These are phyloP conservation scores for Coemansia sp. DNA, from an alignment of 192 early-diverging fungal species.

Conservation along the genomic window DNA sequence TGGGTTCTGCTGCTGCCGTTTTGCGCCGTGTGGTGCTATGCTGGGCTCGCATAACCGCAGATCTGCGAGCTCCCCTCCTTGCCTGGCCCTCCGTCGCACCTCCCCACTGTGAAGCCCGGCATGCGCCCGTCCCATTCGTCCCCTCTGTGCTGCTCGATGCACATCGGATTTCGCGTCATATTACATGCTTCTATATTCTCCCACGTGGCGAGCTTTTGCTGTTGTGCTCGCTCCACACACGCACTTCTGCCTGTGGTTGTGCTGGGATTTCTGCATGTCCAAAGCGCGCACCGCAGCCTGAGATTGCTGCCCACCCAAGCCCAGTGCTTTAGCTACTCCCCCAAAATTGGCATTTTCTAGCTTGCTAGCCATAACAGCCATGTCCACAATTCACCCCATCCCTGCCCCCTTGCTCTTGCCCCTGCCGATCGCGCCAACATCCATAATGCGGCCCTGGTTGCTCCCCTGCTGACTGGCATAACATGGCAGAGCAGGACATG, in stretches of 20 bases:
- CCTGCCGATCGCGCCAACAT: background rate
- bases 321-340: no score
- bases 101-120: background rate
- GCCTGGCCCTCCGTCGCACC: background rate
- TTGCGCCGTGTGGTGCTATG: background rate
- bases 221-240: background rate
- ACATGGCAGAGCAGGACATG: no score
- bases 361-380: no score
- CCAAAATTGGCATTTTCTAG: background rate
- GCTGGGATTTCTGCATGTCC: conserved; percentile 7
- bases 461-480: no score
- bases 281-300: background rate
- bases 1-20: no score
- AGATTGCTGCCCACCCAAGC: background rate
- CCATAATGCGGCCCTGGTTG: no score
- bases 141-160: background rate
- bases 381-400: no score
- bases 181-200: background rate
- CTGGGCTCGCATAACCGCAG: background rate
- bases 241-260: background rate
- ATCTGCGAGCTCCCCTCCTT: background rate
- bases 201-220: background rate
- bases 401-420: no score
- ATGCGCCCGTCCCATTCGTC: background rate
- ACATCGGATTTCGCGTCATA: background rate